These are phyloP conservation scores for Coleophoma eucalyptorum DNA, from an alignment of 2,329 filamentous ascomycete genomes.

Conservation along the genomic window DNA sequence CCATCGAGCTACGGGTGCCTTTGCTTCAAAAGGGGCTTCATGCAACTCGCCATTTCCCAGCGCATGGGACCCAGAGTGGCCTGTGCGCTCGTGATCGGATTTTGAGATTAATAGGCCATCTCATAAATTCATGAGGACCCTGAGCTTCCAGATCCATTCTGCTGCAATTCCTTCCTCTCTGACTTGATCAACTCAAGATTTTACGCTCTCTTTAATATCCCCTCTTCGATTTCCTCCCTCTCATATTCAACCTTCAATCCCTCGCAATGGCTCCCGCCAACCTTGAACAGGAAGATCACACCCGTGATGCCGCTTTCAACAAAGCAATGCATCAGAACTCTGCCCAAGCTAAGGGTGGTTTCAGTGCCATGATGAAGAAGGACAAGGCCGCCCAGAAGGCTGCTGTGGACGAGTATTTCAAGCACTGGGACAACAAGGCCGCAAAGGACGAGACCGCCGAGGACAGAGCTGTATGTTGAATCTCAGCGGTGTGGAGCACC, in stretches of 20 bases:
- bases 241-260: conserved; percentile 1
- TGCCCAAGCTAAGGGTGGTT: conserved; percentile 64
- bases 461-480: conserved; percentile 65
- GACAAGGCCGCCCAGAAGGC: conserved; percentile 73
- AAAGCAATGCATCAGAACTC: conserved; percentile 78
- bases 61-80: not conserved
- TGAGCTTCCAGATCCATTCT: not conserved
- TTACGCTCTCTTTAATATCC: conserved; percentile 1
- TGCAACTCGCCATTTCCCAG: too few relatives aligned
- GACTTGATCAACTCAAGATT: conserved; percentile 1
- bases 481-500: not conserved
- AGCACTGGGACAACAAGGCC: conserved; percentile 90
- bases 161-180: not conserved
- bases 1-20: too few relatives aligned
- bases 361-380: conserved; percentile 84
- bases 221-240: conserved; percentile 1
- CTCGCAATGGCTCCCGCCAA: conserved; percentile 22
- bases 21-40: too few relatives aligned
- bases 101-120: not conserved
- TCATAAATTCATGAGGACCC: not conserved
- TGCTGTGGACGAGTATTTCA: conserved; percentile 91
- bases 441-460: conserved; percentile 78
- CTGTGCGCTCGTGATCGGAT: conserved; percentile 1
- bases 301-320: conserved; percentile 86
- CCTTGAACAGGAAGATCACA: conserved; percentile 80